phyloP scores from a whole-genome alignment of 2,329 filamentous ascomycete species.

The Kalaharituber pfeilii region DNA sequence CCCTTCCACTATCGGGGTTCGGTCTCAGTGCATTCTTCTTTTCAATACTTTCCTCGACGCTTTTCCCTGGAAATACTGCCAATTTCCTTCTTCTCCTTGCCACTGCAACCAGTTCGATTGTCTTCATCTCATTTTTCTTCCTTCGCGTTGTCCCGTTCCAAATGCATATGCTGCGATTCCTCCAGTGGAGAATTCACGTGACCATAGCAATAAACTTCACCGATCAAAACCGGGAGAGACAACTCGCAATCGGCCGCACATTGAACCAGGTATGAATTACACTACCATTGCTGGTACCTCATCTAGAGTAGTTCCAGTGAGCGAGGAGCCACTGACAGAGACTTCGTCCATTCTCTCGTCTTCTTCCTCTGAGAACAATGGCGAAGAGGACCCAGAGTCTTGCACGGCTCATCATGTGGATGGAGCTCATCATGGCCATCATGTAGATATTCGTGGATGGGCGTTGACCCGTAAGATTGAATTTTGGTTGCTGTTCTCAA shows the following conservation, averaged over 20 bases:
- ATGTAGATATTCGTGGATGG: constrained; percentile 74
- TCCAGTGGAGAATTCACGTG: constrained; percentile 27
- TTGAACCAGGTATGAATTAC: constrained; percentile 47
- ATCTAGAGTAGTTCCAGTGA: constrained; percentile 8
- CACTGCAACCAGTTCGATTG: constrained; percentile 58
- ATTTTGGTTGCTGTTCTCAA: constrained; percentile 79
- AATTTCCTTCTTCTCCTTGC: constrained; percentile 66
- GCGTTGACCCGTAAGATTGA: constrained; percentile 52
- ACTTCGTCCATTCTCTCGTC: constrained; percentile 62
- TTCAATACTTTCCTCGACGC: constrained; percentile 55
- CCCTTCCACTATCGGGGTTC: constrained; percentile 81
- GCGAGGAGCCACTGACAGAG: constrained; percentile 38
- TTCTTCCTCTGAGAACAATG: constrained; percentile 29
- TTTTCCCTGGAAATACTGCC: constrained; percentile 70
- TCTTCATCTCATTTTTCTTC: constrained; percentile 67
- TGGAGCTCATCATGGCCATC: constrained; percentile 43
- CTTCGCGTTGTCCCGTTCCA: constrained; percentile 52
- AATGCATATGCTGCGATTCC: constrained; percentile 41
- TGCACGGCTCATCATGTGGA: constrained; percentile 32
- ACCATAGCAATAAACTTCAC: constrained; percentile 30
- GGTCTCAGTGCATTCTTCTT: constrained; percentile 95
- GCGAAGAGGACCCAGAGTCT: constrained; percentile 25
- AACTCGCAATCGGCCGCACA: constrained; percentile 25
- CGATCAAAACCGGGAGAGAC: constrained; percentile 32
- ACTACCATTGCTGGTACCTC: constrained; percentile 8